Percentiles rank a stretch among this genome's conserved stretches.
Conservation (phyloP, 176 grass and related monocot species). For the Triticum dicoccoides region DNA sequence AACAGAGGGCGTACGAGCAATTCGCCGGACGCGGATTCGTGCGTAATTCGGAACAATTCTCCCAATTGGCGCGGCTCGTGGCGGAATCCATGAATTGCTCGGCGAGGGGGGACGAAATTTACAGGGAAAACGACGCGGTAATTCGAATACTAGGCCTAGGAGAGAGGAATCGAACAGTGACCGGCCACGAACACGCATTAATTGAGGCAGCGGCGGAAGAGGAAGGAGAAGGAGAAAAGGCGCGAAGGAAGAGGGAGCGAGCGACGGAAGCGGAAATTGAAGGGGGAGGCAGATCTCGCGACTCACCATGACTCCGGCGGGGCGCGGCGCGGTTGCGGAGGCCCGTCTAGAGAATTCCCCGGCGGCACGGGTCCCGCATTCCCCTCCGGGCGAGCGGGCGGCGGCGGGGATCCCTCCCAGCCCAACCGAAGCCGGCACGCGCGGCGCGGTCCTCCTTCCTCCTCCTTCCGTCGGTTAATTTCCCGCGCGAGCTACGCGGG, state of each 20-base stretch:
- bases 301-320: slow-evolving; percentile 40
- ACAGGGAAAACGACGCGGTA: neutral
- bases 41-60: neutral
- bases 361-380: slow-evolving; percentile 50
- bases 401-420: slow-evolving; percentile 14
- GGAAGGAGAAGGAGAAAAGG: neutral
- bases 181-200: neutral
- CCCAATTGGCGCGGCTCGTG: neutral
- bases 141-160: neutral
- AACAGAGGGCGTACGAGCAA: neutral
- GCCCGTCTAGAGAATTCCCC: neutral
- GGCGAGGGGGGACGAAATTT: neutral
- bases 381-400: slow-evolving; percentile 18
- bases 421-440: neutral
- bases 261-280: neutral
- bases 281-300: slow-evolving; percentile 20
- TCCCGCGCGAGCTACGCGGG: slow-evolving; percentile 2
- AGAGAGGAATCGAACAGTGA: slow-evolving; percentile 30
- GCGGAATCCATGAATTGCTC: neutral
- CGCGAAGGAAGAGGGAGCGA: neutral
- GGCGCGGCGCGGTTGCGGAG: neutral
- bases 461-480: neutral
- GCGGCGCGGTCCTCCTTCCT: neutral
- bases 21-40: neutral
- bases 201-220: neutral